Evolutionary conservation across 257 asterid species (phyloP).

Genomic region (Schizonepeta tenuifolia): DNA sequence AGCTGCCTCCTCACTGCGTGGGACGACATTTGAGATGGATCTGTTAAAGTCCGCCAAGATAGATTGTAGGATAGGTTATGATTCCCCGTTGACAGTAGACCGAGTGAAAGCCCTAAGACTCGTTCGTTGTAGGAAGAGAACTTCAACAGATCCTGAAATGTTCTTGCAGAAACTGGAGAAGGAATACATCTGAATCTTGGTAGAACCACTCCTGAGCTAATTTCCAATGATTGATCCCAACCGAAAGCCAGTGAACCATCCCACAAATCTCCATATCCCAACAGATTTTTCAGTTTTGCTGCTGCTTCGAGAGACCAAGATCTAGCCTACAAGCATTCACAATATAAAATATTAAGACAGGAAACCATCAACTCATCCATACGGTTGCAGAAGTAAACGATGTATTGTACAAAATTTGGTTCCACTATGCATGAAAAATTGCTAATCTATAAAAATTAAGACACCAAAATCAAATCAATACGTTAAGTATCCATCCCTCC

Average conservation of each 20-base stretch:
- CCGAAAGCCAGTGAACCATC: slow-evolving; percentile 86
- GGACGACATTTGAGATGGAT: slow-evolving; percentile 92
- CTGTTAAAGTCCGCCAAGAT: slow-evolving; percentile 80
- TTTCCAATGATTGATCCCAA: slow-evolving; percentile 78
- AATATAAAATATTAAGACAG: slow-evolving; percentile 37
- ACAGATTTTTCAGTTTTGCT: slow-evolving; percentile 71
- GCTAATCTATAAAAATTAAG: slow-evolving; percentile 1
- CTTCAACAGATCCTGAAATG: slow-evolving; percentile 93
- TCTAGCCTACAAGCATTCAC: slow-evolving; percentile 64
- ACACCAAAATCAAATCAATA: background rate
- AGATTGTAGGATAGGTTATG: slow-evolving; percentile 83
- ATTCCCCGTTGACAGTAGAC: slow-evolving; percentile 64
- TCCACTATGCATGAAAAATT: background rate
- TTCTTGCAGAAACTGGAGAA: slow-evolving; percentile 73
- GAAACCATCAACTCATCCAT: slow-evolving; percentile 17
- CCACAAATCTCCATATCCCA: slow-evolving; percentile 97
- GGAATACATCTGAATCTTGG: slow-evolving; percentile 72
- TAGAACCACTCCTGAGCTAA: slow-evolving; percentile 75
- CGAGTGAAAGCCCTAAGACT: slow-evolving; percentile 76
- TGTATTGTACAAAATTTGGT: background rate
- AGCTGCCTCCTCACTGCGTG: slow-evolving; percentile 90
- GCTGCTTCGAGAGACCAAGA: slow-evolving; percentile 83
- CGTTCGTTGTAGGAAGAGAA: slow-evolving; percentile 87
- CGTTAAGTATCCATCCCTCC: background rate
- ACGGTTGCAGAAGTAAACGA: background rate